A percentile compares a stretch with the other conserved stretches of the same genome.
These are phyloP conservation scores for Wickerhamia fluorescens DNA, from an alignment of 805 yeast species.

Conservation along the genomic window DNA sequence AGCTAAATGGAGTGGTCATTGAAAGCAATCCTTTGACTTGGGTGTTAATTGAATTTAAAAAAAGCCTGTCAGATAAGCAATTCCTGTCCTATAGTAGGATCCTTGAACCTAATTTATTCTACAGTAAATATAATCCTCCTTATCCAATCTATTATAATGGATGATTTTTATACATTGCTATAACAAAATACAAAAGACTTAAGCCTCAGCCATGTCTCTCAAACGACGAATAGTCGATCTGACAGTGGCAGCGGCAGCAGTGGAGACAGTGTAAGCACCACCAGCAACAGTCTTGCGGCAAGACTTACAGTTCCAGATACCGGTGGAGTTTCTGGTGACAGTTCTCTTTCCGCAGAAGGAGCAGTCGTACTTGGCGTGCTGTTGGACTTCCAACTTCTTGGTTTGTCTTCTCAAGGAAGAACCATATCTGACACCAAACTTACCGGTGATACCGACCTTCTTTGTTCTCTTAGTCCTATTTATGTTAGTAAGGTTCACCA, in stretches of 20 bases:
- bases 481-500: slow-evolving; percentile 33
- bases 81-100: too few species aligned
- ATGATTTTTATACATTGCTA: too few species aligned
- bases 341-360: slow-evolving; percentile 99
- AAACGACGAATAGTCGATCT: slow-evolving; percentile 99
- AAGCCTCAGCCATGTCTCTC: slow-evolving; percentile 99
- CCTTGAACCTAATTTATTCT: too few species aligned
- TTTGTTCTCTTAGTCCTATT: slow-evolving; percentile 98
- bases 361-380: slow-evolving; percentile 98
- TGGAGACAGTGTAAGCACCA: slow-evolving; percentile 99
- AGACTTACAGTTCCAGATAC: slow-evolving; percentile 97
- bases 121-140: too few species aligned
- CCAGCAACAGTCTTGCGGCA: slow-evolving; percentile 98
- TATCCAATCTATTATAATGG: too few species aligned
- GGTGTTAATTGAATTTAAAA: too few species aligned
- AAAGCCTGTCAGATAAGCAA: too few species aligned
- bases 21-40: neutral
- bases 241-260: slow-evolving; percentile 99
- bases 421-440: slow-evolving; percentile 99
- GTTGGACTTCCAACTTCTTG: slow-evolving; percentile 98
- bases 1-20: slow-evolving; percentile 14
- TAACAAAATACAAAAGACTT: slow-evolving; percentile 30
- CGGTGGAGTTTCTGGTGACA: slow-evolving; percentile 95
- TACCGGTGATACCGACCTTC: slow-evolving; percentile 99
- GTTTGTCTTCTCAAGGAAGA: slow-evolving; percentile 99